Evolutionary conservation across 768 basidiomycete genomes (phyloP).

Genomic region (Lentinula boryana): DNA sequence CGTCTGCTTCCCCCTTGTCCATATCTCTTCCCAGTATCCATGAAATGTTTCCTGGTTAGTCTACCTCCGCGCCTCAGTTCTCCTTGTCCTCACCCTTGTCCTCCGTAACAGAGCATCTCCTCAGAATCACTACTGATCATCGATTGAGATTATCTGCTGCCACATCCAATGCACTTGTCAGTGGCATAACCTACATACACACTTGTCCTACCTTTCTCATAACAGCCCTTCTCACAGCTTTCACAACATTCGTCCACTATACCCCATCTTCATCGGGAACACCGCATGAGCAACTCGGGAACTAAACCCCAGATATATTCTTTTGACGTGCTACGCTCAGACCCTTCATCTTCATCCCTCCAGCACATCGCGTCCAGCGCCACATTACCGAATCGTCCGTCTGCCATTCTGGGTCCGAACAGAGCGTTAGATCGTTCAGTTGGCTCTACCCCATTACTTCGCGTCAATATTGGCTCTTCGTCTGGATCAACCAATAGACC

Average conservation of each 20-base stretch:
- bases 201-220: neutral
- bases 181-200: neutral
- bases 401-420: neutral
- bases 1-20: neutral
- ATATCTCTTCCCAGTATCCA: conserved; percentile 41
- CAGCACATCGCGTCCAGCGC: conserved; percentile 6
- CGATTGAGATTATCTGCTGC: neutral
- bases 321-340: conserved; percentile 5
- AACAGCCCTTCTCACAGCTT: neutral
- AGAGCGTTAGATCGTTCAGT: neutral
- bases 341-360: conserved; percentile 6
- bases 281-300: neutral
- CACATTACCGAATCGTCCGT: neutral
- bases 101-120: conserved; percentile 12
- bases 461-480: neutral
- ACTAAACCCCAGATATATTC: neutral
- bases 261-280: neutral
- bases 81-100: neutral
- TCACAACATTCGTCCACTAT: neutral
- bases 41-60: conserved; percentile 50
- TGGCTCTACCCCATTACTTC: neutral
- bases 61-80: conserved; percentile 6
- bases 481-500: neutral
- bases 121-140: neutral
- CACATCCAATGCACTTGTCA: neutral